A percentile compares a stretch with the other conserved stretches of the same genome.
These are phyloP conservation scores for Alnus rubra DNA, from an alignment of 306 rosid genomes.

Conservation along the genomic window DNA sequence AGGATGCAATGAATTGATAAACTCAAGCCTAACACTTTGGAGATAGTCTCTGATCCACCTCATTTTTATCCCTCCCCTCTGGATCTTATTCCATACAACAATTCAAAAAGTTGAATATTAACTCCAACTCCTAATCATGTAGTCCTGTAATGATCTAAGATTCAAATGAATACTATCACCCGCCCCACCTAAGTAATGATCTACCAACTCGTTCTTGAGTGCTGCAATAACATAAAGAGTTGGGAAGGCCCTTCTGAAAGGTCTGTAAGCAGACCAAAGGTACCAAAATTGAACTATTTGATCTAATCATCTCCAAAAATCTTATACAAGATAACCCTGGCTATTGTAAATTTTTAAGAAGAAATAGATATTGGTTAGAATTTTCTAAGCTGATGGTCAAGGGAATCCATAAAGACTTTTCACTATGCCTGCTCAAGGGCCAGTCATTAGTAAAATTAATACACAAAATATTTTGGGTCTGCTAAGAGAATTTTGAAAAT, in stretches of 20 bases:
- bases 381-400: background rate
- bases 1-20: background rate
- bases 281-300: background rate
- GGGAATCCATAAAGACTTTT: conserved; percentile 1
- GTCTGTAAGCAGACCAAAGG: background rate
- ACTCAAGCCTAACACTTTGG: background rate
- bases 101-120: background rate
- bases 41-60: background rate
- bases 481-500: background rate
- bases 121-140: background rate
- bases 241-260: background rate
- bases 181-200: background rate
- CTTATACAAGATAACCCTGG: background rate
- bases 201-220: background rate
- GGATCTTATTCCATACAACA: too few relatives aligned
- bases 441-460: background rate
- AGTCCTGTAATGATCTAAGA: background rate
- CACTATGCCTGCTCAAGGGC: background rate
- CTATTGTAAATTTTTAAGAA: background rate
- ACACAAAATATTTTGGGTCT: background rate
- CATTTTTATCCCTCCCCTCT: background rate
- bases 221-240: background rate
- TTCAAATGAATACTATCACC: background rate
- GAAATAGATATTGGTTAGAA: background rate
- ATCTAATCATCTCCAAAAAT: background rate